Percentiles rank a stretch among this genome's conserved stretches.
Evolutionary conservation across 1,284 basidiomycete species (phyloP).

Genomic region (Heterobasidion parviporum): DNA sequence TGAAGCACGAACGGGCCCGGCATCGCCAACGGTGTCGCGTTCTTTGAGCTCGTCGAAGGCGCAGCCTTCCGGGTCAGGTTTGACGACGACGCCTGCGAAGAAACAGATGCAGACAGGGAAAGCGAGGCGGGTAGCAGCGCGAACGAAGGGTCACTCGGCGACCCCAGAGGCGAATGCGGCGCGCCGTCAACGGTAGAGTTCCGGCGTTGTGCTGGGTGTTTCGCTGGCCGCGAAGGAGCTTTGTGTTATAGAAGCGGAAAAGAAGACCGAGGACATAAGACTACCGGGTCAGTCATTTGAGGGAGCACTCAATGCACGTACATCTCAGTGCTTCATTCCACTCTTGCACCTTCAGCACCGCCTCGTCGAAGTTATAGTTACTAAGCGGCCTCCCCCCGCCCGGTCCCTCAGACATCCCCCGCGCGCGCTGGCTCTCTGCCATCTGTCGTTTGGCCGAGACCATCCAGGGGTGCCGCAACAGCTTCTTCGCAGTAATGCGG

Average conservation of each 20-base stretch:
- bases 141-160: slow-evolving; percentile 22
- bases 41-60: slow-evolving; percentile 13
- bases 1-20: slow-evolving; percentile 38
- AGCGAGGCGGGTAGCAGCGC: slow-evolving; percentile 5
- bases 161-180: slow-evolving; percentile 16
- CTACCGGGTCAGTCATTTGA: neutral
- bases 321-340: slow-evolving; percentile 97
- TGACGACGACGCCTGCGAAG: slow-evolving; percentile 12
- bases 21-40: slow-evolving; percentile 16
- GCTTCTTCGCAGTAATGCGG: slow-evolving; percentile 88
- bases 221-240: slow-evolving; percentile 43
- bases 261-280: too few relatives aligned
- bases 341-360: slow-evolving; percentile 91
- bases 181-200: slow-evolving; percentile 20
- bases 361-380: slow-evolving; percentile 88
- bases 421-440: slow-evolving; percentile 30
- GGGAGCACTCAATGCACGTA: slow-evolving; percentile 27
- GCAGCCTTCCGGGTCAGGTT: slow-evolving; percentile 7
- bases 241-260: slow-evolving; percentile 1
- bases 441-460: slow-evolving; percentile 74
- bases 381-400: slow-evolving; percentile 46
- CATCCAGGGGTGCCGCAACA: slow-evolving; percentile 96
- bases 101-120: slow-evolving; percentile 16
- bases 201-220: slow-evolving; percentile 40
- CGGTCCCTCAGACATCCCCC: slow-evolving; percentile 26